Evolutionary conservation across 2,329 filamentous ascomycete genomes (phyloP), one percentile per base, ranked within the genome.

Genomic region (Claviceps purpurea): DNA sequence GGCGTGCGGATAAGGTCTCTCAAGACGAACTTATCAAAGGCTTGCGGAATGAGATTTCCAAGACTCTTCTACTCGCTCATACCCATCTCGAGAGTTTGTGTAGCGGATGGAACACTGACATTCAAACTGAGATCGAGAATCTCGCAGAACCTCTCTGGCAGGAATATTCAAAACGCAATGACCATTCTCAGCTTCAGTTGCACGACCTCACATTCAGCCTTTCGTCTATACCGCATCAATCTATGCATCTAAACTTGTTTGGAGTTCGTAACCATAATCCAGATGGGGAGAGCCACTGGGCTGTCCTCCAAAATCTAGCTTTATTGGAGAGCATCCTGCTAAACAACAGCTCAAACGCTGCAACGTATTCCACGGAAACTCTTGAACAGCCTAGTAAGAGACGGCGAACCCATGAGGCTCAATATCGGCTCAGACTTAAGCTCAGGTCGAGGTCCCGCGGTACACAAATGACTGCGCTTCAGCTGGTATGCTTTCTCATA

Each of bases 21-120:
- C 75, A 81, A 58, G 75, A 81, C 57, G 76, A 79, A 59, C 74
- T 79, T 60, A 74, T 80, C 56, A 80, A 76, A 56, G 74, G 73
- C 1, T 66, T 93, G 49, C 82, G 84, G 58, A 86, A 91, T 57
- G 88, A 89, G 64, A 85, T 95, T 64, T 73, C 94, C 38, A 82
- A 82, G 58, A 80, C 81, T 1, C 70, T 95, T 30, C 81, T 86
- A 56, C 71, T 79, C n/a, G 73, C 82, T 37, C 76, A 81, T 57
- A 69, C 84, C 8, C 80, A 84, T 56, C 70, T 87, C 46, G 74
- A 86, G 57, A 70, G 78, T 53, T 62, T 86, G 37, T 64, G 76
- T 26, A 63, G 67, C 42, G 70, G 76, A 50, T 63, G 67, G 7
- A 62, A 66, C 2, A 67, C 69, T 57, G 65, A 61, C 52, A 65